A percentile compares a stretch with the other conserved stretches of the same genome.
Conservation (phyloP, 345 rosid genomes). For the Gossypium bickii region DNA sequence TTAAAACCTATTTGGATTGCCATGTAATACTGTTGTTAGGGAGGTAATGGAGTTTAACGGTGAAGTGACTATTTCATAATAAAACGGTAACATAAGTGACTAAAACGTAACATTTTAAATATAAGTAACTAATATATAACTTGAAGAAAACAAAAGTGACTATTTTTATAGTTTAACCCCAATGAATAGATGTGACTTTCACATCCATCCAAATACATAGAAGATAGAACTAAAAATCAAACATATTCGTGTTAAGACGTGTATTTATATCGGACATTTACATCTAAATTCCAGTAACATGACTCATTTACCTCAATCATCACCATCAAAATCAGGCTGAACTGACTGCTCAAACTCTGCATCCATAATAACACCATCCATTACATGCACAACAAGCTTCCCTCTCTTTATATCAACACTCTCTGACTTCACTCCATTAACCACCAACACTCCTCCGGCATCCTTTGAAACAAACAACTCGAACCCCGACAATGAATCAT, state of each 20-base stretch:
- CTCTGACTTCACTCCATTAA: slow-evolving; percentile 53
- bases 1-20: too few relatives aligned
- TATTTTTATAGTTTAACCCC: too few relatives aligned
- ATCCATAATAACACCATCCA: slow-evolving; percentile 86
- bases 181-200: too few relatives aligned
- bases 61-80: too few relatives aligned
- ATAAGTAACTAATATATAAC: too few relatives aligned
- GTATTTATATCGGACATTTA: background rate
- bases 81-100: too few relatives aligned
- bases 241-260: too few relatives aligned
- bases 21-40: accelerated
- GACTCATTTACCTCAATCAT: background rate
- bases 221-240: too few relatives aligned
- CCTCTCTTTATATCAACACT: slow-evolving; percentile 45
- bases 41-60: accelerated
- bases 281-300: background rate
- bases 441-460: slow-evolving; percentile 41
- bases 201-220: too few relatives aligned
- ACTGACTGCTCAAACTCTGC: slow-evolving; percentile 70
- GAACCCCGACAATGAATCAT: slow-evolving; percentile 68
- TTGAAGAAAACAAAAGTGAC: too few relatives aligned
- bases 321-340: slow-evolving; percentile 36
- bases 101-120: too few relatives aligned
- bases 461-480: slow-evolving; percentile 39
- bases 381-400: slow-evolving; percentile 46